A percentile compares a stretch with the other conserved stretches of the same genome.
Conservation (phyloP, 441 rosid species). For the Erodium trifolium region DNA sequence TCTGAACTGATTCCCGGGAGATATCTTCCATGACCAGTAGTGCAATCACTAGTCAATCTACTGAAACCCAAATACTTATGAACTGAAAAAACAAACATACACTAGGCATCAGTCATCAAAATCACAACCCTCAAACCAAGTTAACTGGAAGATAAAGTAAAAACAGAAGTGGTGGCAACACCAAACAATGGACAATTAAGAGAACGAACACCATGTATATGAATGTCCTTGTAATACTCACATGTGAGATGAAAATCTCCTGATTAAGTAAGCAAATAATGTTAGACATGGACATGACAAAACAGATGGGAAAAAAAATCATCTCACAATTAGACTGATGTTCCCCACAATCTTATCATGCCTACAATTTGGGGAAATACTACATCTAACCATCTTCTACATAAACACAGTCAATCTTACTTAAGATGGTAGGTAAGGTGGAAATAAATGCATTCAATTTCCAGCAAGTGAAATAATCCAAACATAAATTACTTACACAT, state of each 20-base stretch:
- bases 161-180: too few species aligned
- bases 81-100: constrained; percentile 34
- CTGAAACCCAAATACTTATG: constrained; percentile 82
- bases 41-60: constrained; percentile 81
- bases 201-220: too few species aligned
- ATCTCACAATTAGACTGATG: not conserved
- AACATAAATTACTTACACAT: not conserved
- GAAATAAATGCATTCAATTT: not conserved
- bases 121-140: constrained; percentile 1
- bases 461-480: not conserved
- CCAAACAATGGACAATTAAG: too few species aligned
- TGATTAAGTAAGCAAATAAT: not conserved
- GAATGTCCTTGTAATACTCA: not conserved
- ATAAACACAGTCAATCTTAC: not conserved
- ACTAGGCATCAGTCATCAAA: constrained; percentile 13
- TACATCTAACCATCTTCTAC: not conserved
- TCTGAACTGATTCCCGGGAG: constrained; percentile 55
- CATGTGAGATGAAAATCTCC: not conserved
- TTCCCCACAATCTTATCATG: not conserved
- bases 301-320: not conserved
- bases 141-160: too few species aligned
- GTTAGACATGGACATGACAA: not conserved
- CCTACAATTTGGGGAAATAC: too few species aligned
- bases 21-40: constrained; percentile 52
- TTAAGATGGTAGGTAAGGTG: too few species aligned